phyloP scores from a whole-genome alignment of 345 rosid species.

The Citrus trifoliata region DNA sequence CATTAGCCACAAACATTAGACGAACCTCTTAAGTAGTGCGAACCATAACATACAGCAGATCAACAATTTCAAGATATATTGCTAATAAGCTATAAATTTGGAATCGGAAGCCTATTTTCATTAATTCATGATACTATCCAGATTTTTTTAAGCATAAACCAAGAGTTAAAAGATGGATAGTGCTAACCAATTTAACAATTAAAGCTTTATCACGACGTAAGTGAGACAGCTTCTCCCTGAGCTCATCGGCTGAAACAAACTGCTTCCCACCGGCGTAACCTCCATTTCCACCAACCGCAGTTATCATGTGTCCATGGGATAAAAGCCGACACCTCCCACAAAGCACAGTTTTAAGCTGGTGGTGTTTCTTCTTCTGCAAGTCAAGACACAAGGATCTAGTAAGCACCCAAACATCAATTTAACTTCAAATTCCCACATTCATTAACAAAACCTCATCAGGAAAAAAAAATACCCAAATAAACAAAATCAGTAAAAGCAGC shows the following conservation, averaged over 20 bases:
- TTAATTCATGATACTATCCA: background rate
- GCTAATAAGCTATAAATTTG: background rate
- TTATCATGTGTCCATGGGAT: constrained; percentile 95
- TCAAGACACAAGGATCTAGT: constrained; percentile 6
- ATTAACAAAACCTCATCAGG: background rate
- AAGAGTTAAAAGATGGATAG: background rate
- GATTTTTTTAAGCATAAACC: background rate
- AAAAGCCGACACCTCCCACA: constrained; percentile 90
- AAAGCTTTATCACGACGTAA: constrained; percentile 75
- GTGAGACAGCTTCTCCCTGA: constrained; percentile 80
- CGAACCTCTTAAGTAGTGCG: background rate
- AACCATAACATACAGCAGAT: background rate
- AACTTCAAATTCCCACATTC: background rate
- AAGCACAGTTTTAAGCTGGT: constrained; percentile 80
- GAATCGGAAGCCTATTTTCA: background rate
- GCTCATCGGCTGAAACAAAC: constrained; percentile 80
- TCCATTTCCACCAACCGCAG: constrained; percentile 97
- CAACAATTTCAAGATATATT: background rate
- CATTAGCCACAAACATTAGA: constrained; percentile 12
- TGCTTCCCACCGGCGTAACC: constrained; percentile 94
- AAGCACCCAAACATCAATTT: background rate
- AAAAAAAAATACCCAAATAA: background rate
- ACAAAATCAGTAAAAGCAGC: background rate
- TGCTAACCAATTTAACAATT: constrained; percentile 74
- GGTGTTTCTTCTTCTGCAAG: constrained; percentile 91